Conservation (phyloP, 2,329 filamentous ascomycete genomes). For the Aureobasidium sp. region DNA sequence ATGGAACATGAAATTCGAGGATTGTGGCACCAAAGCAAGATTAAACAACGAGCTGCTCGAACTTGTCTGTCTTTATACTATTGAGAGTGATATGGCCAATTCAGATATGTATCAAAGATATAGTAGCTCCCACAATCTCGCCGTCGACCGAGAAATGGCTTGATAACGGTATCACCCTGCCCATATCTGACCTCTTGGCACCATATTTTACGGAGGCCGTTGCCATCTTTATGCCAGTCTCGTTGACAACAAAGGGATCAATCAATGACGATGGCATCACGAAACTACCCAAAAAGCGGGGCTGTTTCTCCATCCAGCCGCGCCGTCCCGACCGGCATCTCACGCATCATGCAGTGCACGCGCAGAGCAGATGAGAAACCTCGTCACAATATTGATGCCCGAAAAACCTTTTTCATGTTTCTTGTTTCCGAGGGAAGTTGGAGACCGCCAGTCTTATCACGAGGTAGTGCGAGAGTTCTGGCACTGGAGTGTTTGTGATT, state of each 20-base stretch:
- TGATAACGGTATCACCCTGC: not conserved
- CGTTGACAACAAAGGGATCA: not conserved
- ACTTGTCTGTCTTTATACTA: not conserved
- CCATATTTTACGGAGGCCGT: too few species aligned
- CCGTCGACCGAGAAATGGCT: not conserved
- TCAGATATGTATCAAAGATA: not conserved
- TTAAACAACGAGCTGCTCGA: too few species aligned
- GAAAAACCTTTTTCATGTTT: not conserved
- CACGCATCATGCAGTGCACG: not conserved
- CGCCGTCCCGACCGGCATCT: slow-evolving; percentile 1
- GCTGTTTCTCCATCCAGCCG: too few species aligned
- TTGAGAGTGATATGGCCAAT: fast-evolving
- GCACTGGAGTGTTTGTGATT: too few species aligned
- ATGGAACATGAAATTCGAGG: too few species aligned
- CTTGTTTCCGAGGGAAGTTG: too few species aligned
- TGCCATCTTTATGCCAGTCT: too few species aligned
- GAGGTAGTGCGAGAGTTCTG: too few species aligned
- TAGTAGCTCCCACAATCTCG: not conserved
- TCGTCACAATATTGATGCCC: slow-evolving; percentile 11
- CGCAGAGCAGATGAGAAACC: not conserved
- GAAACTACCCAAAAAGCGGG: too few species aligned
- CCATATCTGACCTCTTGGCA: not conserved
- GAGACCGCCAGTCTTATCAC: too few species aligned
- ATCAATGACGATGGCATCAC: not conserved
- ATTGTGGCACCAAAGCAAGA: too few species aligned